Conservation (phyloP, 2,329 filamentous ascomycete genomes). For the Tolypocladium nubicola region DNA sequence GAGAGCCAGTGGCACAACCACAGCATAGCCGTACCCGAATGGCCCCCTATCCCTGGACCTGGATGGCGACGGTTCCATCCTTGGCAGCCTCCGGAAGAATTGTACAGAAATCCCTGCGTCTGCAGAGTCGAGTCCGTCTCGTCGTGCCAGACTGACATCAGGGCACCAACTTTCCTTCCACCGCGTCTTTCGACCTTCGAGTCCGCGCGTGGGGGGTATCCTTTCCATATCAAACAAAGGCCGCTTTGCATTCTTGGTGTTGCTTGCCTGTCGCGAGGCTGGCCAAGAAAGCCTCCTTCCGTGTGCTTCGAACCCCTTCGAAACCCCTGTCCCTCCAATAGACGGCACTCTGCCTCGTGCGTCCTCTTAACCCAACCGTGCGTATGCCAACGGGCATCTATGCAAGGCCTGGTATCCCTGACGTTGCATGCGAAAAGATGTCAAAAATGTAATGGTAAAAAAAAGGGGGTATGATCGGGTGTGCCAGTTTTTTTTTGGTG, state of each 20-base stretch:
- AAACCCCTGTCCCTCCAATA: slow-evolving; percentile 8
- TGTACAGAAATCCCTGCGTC: slow-evolving; percentile 14
- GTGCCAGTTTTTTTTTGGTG: slow-evolving; percentile 28
- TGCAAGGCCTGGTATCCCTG: slow-evolving; percentile 5
- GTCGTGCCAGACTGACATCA: neutral
- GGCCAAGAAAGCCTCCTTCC: slow-evolving; percentile 12
- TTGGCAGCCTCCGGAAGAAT: slow-evolving; percentile 11
- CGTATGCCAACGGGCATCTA: slow-evolving; percentile 6
- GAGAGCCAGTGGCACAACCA: neutral
- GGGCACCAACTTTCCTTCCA: neutral
- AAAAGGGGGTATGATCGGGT: slow-evolving; percentile 24
- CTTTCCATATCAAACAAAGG: slow-evolving; percentile 2
- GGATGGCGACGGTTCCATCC: slow-evolving; percentile 2
- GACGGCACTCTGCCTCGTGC: slow-evolving; percentile 10
- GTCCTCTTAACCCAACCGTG: slow-evolving; percentile 7
- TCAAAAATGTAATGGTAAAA: slow-evolving; percentile 11
- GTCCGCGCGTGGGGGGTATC: neutral
- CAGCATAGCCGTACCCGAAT: neutral
- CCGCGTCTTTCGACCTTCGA: neutral
- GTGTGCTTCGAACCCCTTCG: slow-evolving; percentile 2
- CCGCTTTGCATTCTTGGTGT: slow-evolving; percentile 23
- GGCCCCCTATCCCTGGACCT: neutral
- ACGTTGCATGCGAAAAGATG: slow-evolving; percentile 13
- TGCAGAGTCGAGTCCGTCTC: neutral
- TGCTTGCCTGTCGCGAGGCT: slow-evolving; percentile 13